Evolutionary conservation across 176 grass and related monocot genomes (phyloP).

Genomic region (Saccharum officinarum): DNA sequence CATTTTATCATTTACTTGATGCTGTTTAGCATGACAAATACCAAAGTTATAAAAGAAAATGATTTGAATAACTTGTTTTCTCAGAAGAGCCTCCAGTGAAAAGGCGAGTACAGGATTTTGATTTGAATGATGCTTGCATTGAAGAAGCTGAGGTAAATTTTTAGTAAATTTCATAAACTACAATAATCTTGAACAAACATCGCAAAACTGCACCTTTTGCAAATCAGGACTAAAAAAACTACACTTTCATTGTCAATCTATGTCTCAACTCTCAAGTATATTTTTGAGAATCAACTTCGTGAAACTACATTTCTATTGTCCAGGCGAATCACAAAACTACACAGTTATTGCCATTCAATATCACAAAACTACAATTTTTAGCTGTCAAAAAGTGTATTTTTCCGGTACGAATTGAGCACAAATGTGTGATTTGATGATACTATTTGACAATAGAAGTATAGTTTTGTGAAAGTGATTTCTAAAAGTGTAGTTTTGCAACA

Average conservation of each 20-base stretch:
- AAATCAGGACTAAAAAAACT: background rate
- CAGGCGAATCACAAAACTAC: background rate
- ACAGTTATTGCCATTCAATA: background rate
- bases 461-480: background rate
- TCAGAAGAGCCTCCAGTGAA: constrained; percentile 35
- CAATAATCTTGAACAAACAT: background rate
- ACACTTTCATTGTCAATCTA: background rate
- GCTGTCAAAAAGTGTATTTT: background rate
- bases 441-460: background rate
- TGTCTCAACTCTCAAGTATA: background rate
- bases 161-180: background rate
- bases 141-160: constrained; percentile 62
- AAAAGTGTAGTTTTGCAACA: background rate
- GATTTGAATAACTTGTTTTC: constrained; percentile 22
- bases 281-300: background rate
- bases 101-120: constrained; percentile 54
- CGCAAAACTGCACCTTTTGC: background rate
- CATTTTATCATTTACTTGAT: constrained; percentile 10
- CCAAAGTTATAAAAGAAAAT: constrained; percentile 17
- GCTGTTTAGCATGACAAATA: background rate
- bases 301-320: background rate
- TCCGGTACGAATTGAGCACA: background rate
- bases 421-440: background rate
- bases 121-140: constrained; percentile 66
- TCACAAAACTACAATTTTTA: background rate